A percentile compares a stretch with the other conserved stretches of the same genome.
Conservation (phyloP, 768 basidiomycete species). For the Gyrodon lividus region DNA sequence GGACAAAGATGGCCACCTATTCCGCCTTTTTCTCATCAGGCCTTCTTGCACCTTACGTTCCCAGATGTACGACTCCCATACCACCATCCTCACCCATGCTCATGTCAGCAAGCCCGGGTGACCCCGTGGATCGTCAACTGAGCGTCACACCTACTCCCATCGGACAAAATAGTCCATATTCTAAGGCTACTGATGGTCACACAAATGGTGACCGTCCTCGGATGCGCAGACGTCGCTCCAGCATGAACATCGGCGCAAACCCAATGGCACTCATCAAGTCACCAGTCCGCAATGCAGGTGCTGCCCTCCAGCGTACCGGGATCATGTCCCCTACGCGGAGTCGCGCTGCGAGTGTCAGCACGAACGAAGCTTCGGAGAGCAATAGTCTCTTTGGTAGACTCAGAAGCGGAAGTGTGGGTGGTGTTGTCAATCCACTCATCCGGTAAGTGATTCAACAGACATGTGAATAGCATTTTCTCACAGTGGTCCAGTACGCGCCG, state of each 20-base stretch:
- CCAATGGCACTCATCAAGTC: conserved; percentile 61
- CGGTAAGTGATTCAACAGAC: conserved; percentile 28
- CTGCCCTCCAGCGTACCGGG: conserved; percentile 49
- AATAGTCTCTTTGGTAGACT: conserved; percentile 51
- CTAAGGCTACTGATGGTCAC: conserved; percentile 19
- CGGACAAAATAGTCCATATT: conserved; percentile 26
- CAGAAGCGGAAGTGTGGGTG: conserved; percentile 51
- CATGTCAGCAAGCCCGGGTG: conserved; percentile 18
- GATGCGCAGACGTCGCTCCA: conserved; percentile 62
- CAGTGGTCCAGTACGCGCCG: conserved; percentile 38
- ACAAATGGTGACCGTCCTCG: conserved; percentile 36
- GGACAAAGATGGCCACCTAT: conserved; percentile 43
- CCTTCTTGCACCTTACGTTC: conserved; percentile 51
- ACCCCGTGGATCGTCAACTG: conserved; percentile 36
- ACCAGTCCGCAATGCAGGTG: conserved; percentile 48
- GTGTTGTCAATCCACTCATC: conserved; percentile 31
- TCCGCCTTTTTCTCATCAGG: conserved; percentile 73
- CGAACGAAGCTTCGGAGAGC: conserved; percentile 33
- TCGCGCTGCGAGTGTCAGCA: conserved; percentile 46
- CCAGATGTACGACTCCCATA: conserved; percentile 23
- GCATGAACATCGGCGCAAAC: conserved; percentile 51
- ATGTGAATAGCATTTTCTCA: conserved; percentile 2
- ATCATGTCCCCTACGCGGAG: conserved; percentile 38
- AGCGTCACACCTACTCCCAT: conserved; percentile 38
- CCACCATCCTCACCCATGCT: conserved; percentile 25